Conservation (phyloP, 2,329 filamentous ascomycete genomes). For the Diplodia mutila region DNA sequence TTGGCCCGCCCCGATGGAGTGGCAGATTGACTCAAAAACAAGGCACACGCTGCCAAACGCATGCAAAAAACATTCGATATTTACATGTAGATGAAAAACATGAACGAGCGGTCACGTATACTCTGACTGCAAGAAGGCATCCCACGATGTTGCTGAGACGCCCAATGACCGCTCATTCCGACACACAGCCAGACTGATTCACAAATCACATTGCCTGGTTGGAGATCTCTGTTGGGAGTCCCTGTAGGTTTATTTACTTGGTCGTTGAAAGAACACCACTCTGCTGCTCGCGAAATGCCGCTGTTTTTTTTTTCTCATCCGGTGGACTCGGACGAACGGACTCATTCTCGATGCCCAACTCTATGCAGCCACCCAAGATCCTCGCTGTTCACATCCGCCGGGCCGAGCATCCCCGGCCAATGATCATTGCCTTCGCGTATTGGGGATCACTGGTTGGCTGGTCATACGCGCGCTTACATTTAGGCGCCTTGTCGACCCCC, state of each 20-base stretch:
- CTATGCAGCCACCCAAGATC: not conserved
- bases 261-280: not conserved
- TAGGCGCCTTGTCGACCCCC: too few species aligned
- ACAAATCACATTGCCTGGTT: not conserved
- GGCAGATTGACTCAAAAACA: not conserved
- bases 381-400: not conserved
- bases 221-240: not conserved
- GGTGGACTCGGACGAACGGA: not conserved
- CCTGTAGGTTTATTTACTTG: not conserved
- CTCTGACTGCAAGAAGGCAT: too few species aligned
- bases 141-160: too few species aligned
- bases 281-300: not conserved
- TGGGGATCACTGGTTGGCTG: too few species aligned
- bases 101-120: too few species aligned
- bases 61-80: not conserved
- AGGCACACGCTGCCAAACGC: not conserved
- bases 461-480: too few species aligned
- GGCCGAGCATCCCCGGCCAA: not conserved
- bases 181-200: too few species aligned
- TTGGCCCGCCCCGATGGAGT: not conserved
- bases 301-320: not conserved
- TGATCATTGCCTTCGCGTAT: not conserved
- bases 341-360: not conserved
- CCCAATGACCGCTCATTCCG: too few species aligned
- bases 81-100: not conserved